Base-by-base conservation (phyloP, 2,329 filamentous ascomycete species). In the Botrytis galanthina region DNA sequence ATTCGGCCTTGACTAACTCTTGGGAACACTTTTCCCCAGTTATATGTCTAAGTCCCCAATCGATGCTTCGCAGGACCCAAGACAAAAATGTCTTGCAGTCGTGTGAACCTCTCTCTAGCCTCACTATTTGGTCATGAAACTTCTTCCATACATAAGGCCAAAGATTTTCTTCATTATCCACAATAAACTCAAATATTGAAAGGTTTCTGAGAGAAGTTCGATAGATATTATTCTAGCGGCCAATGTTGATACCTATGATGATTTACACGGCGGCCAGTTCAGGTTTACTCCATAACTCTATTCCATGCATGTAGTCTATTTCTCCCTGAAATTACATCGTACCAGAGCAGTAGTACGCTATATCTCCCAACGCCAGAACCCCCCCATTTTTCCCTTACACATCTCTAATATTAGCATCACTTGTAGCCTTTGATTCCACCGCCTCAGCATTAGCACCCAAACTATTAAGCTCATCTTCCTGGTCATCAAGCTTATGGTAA, bases 381-480 rank as follows among this genome's bases (percentile, higher is more conserved):
- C 7, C 29, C 35, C 42, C 22, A 7, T 20, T 12, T 16, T 16
- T n/a, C 59, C 12, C 20, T 37, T 44, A 67, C 14, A 54, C 29
- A 44, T 42, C 63, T 12, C 35, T 54, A 10, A 35, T 51, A 54
- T 64, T 39, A 44, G 16, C 7, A 44, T 26, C 29, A 29, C 29
- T 39, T 5, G 72, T 73, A 9, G 42, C 48, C 73, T 75, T 77
- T 29, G 70, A 73, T 29, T 74, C 73, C 67, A 73, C 42, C 4
- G 76, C 75, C 51, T 77, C 73, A 51, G 75, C 67, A 68, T 75
- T 77, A n/a, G 71, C 76, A 74, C 76, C 75, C 20, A 79, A 62
- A 22, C 68, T 72, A 71, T 79, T 78, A 59, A 78, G 74, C 29
- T 77, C 74, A 74, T 78, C 78, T 37, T 78, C 77, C 44, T 64